phyloP scores from a whole-genome alignment of 23 red algal species.

The Chondrus crispus region DNA sequence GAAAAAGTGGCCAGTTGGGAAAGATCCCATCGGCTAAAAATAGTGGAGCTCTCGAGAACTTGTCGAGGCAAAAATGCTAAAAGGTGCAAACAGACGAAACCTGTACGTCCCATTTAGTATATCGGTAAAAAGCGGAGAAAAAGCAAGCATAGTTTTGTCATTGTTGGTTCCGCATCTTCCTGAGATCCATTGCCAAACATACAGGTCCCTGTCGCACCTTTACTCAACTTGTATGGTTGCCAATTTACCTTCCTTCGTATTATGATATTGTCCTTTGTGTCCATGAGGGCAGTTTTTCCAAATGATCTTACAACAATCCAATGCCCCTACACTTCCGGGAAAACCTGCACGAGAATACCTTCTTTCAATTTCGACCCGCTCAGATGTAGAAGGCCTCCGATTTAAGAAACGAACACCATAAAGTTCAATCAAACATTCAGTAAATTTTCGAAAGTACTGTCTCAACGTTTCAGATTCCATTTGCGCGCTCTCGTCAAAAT shows the following conservation, averaged over 20 bases:
- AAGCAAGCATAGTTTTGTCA: not conserved
- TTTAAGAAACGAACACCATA: not conserved
- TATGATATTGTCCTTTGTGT: constrained; percentile 48
- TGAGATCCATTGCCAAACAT: constrained; percentile 17
- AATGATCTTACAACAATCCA: constrained; percentile 9
- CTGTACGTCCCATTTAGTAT: not conserved
- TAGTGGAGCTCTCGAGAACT: not conserved
- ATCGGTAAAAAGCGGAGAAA: not conserved
- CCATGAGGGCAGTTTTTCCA: constrained; percentile 48
- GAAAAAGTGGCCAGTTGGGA: constrained; percentile 5
- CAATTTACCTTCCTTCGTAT: constrained; percentile 33
- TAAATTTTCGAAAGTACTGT: constrained; percentile 15
- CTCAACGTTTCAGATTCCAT: constrained; percentile 1
- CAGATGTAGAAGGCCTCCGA: not conserved
- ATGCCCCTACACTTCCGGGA: constrained; percentile 11
- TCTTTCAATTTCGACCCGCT: not conserved
- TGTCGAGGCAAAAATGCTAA: not conserved
- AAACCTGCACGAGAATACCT: not conserved
- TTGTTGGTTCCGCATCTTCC: not conserved
- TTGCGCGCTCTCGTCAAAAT: constrained; percentile 1
- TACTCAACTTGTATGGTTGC: constrained; percentile 5
- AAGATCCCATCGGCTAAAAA: constrained; percentile 35
- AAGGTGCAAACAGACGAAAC: not conserved
- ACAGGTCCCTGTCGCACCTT: constrained; percentile 15
- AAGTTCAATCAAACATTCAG: not conserved